Base-by-base conservation (phyloP, 768 basidiomycete genomes). In the Pleurotus tuber-regium region DNA sequence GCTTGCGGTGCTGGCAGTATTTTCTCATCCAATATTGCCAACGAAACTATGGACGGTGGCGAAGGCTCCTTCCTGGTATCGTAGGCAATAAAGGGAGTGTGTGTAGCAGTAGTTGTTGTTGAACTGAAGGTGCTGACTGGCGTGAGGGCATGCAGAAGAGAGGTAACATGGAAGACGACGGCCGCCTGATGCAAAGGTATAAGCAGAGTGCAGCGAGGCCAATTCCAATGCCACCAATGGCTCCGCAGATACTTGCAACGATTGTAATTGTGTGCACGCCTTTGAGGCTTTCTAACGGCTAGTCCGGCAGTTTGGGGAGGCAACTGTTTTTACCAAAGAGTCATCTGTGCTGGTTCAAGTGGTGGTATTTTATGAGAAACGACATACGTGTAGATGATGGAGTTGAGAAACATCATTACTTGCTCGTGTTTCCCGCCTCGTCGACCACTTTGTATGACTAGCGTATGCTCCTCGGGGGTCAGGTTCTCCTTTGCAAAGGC, bases 381-480 rank as follows among this genome's bases (percentile, higher is more conserved):
- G 43, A 35, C 46, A 19, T 48, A 48, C 46, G 46, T 48, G 23
- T 48, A 48, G n/a, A 48, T 48, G 31, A 48, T 24, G 14, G 46
- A 48, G 35, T 48, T 31, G 23, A 48, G 46, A 26, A 48, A 48
- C 46, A 48, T 48, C 46, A 48, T 48, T 11, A 48, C 46, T 21
- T 48, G 46, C 19, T 48, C 46, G 31, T 29, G 35, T 35, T 36
- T 11, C 16, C 30, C 31, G n/a, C 35, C 35, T 24, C 30, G 29
- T 2, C 46, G 29, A 7, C 46, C 46, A 35, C 35, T 48, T 24
- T 48, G 46, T 5, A 48, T 10, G n/a, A 35, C 31, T 10, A 48
- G 8, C 3, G 46, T 48, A 24, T 48, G 46, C n/a, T 33, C 30
- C 23, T 31, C 46, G 2, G 25, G 46, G 23, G 46, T 21, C 10